Evolutionary conservation across 2,329 filamentous ascomycete genomes (phyloP).

Genomic region (Colletotrichum truncatum): DNA sequence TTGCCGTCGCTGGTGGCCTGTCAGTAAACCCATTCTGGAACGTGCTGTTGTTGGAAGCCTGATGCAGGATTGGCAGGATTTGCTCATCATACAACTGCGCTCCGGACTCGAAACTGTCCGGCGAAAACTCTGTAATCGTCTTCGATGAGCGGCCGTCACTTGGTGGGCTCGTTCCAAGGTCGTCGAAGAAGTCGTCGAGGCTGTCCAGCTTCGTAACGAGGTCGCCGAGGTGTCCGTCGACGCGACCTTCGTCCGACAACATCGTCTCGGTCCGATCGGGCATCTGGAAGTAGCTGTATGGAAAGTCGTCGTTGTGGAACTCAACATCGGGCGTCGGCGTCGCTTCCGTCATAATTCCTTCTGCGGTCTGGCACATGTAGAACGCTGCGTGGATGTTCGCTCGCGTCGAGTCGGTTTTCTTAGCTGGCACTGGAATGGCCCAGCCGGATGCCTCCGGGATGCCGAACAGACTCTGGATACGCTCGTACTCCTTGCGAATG

Average conservation of each 20-base stretch:
- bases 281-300: slow-evolving; percentile 79
- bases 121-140: slow-evolving; percentile 72
- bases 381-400: slow-evolving; percentile 96
- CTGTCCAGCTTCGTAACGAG: slow-evolving; percentile 83
- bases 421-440: slow-evolving; percentile 93
- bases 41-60: slow-evolving; percentile 80
- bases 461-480: slow-evolving; percentile 92
- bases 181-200: slow-evolving; percentile 84
- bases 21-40: slow-evolving; percentile 93
- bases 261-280: slow-evolving; percentile 86
- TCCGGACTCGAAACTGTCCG: slow-evolving; percentile 75
- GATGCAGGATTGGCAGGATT: slow-evolving; percentile 87
- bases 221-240: slow-evolving; percentile 81
- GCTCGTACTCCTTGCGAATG: slow-evolving; percentile 92
- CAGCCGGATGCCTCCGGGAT: slow-evolving; percentile 96
- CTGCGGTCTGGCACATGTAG: slow-evolving; percentile 84
- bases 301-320: slow-evolving; percentile 90
- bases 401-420: slow-evolving; percentile 86
- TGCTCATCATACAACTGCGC: slow-evolving; percentile 93
- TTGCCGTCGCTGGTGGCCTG: slow-evolving; percentile 67
- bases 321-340: slow-evolving; percentile 86
- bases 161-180: slow-evolving; percentile 66
- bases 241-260: slow-evolving; percentile 84
- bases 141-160: slow-evolving; percentile 70
- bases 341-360: slow-evolving; percentile 65